Evolutionary conservation across 1,284 basidiomycete genomes (phyloP), one percentile per base, ranked within the genome.

Genomic region (Flammula alnicola): DNA sequence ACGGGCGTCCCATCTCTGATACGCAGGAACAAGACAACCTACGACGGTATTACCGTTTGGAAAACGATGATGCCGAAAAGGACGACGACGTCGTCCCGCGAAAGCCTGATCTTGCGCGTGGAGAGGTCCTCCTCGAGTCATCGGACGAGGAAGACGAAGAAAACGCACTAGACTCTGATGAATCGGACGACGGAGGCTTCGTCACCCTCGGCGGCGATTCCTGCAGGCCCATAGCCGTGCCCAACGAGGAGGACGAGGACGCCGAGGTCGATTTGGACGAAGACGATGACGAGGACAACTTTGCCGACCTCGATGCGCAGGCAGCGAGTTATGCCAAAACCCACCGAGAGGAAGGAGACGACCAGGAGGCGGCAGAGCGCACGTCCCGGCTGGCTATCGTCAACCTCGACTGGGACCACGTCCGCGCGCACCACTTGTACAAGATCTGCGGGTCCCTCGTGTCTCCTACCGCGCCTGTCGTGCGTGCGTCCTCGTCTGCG

Each of bases 361-460:
- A 58, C 44, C 64, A 68, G 6, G 63, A 69, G 23, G 45, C 49
- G n/a, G 70, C 57, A 2, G 66, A 73, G n/a, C 76, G 76, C n/a
- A 93, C 92, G 1, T 79, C 76, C 38, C 81, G 96, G 10, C 72
- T 98, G 5, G 97, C 96, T 0, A 84, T 91, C 22, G 96, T 99
- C 59, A 98, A 99, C 67, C 81, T 99, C 52, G 97, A 99, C 72
- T 99, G 97, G 97, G 97, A 99, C 69, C 84, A 98, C 71, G 84
- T 99, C 47, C 88, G 91, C 41, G 93, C 96, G 1, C 76, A 76
- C 27, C 95, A 99, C 68, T 75, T 99, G 19, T 98, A 84, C 81
- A 94, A 93, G 69, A 91, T 99, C 33, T 95, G 94, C 70, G 86
- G 92, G 27, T 98, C 95, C 3, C 81, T 96, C 44, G 79, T 98